Evolutionary conservation across 306 rosid genomes (phyloP).

Genomic region (Carpinus viminea): DNA sequence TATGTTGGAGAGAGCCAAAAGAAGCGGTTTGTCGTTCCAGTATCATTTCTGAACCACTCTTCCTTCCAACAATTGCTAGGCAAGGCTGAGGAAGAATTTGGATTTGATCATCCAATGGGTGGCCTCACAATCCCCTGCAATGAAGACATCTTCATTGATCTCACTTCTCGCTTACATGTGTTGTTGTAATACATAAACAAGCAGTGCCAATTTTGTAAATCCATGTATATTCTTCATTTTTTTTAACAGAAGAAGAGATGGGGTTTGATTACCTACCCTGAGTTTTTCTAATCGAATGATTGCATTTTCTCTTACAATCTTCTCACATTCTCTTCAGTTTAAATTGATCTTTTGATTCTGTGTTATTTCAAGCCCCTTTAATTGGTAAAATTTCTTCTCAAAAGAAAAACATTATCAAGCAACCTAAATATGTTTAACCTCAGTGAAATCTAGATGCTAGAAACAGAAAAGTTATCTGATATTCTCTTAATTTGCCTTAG

Average conservation of each 20-base stretch:
- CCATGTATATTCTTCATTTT: not conserved
- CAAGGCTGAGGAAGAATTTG: constrained; percentile 47
- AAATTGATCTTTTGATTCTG: too few species aligned
- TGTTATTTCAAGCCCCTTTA: too few species aligned
- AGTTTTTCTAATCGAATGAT: too few species aligned
- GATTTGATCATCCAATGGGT: constrained; percentile 45
- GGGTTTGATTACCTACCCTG: too few species aligned
- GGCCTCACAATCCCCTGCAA: constrained; percentile 53
- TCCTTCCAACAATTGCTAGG: constrained; percentile 35
- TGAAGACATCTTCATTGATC: constrained; percentile 37
- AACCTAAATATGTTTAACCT: too few species aligned
- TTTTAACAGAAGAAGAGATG: not conserved
- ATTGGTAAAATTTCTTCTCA: too few species aligned
- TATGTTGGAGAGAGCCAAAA: constrained; percentile 48
- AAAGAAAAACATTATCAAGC: too few species aligned
- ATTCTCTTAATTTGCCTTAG: not conserved
- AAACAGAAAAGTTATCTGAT: not conserved
- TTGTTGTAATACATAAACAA: not conserved
- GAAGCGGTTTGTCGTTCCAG: constrained; percentile 49
- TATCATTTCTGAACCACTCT: constrained; percentile 41
- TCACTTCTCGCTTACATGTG: constrained; percentile 29
- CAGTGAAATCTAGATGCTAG: too few species aligned
- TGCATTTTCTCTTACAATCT: too few species aligned
- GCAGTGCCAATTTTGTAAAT: not conserved
- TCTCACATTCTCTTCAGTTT: too few species aligned